Evolutionary conservation across 352 stramenopile species (phyloP).

Genomic region (Peronosclerospora sorghi): DNA sequence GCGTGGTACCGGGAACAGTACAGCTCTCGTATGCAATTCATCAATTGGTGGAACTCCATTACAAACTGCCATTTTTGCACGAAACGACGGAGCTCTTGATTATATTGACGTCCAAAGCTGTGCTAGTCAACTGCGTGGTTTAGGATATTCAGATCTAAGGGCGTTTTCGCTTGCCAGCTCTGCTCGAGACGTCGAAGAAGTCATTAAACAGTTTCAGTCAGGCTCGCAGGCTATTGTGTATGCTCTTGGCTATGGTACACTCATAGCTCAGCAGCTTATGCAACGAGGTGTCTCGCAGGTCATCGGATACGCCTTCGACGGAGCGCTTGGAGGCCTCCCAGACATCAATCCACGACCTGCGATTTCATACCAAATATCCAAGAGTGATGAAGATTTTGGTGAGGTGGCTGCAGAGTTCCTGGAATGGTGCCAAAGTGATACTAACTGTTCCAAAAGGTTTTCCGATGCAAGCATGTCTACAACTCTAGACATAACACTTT

Average conservation of each 20-base stretch:
- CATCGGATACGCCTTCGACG: conserved; percentile 52
- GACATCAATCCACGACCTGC: not conserved
- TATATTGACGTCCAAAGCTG: conserved; percentile 8
- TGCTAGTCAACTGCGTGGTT: conserved; percentile 3
- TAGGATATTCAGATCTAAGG: conserved; percentile 18
- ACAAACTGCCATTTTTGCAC: conserved; percentile 16
- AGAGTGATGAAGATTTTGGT: conserved; percentile 33
- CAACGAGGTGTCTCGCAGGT: conserved; percentile 38
- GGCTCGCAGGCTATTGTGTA: conserved; percentile 41
- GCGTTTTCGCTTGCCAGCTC: conserved; percentile 63
- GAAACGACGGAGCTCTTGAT: conserved; percentile 11
- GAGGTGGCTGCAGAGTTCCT: conserved; percentile 36
- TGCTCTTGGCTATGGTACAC: conserved; percentile 56
- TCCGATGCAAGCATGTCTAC: conserved; percentile 14
- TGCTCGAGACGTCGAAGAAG: conserved; percentile 40
- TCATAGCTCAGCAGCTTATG: conserved; percentile 50
- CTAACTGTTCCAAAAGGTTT: conserved; percentile 30
- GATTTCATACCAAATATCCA: conserved; percentile 13
- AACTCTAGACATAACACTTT: conserved; percentile 22
- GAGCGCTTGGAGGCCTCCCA: conserved; percentile 15
- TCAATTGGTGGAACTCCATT: conserved; percentile 11
- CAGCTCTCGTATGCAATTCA: conserved; percentile 25
- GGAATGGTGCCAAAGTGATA: conserved; percentile 29
- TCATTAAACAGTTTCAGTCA: conserved; percentile 39
- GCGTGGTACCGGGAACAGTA: conserved; percentile 38